Conservation (phyloP, 139 green algal species). For the Haematococcus lacustris region DNA sequence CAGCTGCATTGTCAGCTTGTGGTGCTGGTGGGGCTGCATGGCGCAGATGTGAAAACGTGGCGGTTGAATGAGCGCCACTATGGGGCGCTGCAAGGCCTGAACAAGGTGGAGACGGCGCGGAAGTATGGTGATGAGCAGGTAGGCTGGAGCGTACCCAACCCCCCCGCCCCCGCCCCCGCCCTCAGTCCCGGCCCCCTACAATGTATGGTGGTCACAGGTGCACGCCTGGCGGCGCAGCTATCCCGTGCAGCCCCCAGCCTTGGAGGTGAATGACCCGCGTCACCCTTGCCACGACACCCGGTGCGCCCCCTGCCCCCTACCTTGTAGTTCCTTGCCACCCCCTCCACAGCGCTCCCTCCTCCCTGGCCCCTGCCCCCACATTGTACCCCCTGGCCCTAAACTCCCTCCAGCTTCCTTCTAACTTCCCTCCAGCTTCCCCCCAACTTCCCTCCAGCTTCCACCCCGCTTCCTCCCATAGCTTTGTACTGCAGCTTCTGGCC, state of each 20-base stretch:
- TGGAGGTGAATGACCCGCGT: conserved; percentile 8
- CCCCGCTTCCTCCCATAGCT: too few species aligned
- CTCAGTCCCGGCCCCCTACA: neutral
- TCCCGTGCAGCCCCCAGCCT: conserved; percentile 5
- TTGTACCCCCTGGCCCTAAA: neutral
- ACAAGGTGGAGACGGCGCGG: conserved; percentile 25
- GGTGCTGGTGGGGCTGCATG: too few species aligned
- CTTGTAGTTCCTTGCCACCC: neutral
- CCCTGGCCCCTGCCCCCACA: neutral
- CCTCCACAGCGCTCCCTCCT: neutral
- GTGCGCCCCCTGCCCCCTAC: neutral
- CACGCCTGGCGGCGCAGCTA: conserved; percentile 32
- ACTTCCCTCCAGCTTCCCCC: too few species aligned
- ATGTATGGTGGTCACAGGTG: conserved; percentile 15
- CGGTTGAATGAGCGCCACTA: conserved; percentile 40
- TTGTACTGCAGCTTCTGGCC: neutral
- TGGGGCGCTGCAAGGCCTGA: conserved; percentile 29
- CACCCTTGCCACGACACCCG: conserved; percentile 14
- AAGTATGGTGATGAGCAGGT: conserved; percentile 24
- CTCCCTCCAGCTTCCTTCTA: neutral
- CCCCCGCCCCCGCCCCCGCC: neutral
- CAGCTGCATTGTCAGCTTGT: too few species aligned
- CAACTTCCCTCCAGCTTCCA: too few species aligned
- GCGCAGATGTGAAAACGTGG: conserved; percentile 24
- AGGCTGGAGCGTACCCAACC: neutral